Conservation (phyloP, 768 basidiomycete genomes). For the Boletellus ananas region DNA sequence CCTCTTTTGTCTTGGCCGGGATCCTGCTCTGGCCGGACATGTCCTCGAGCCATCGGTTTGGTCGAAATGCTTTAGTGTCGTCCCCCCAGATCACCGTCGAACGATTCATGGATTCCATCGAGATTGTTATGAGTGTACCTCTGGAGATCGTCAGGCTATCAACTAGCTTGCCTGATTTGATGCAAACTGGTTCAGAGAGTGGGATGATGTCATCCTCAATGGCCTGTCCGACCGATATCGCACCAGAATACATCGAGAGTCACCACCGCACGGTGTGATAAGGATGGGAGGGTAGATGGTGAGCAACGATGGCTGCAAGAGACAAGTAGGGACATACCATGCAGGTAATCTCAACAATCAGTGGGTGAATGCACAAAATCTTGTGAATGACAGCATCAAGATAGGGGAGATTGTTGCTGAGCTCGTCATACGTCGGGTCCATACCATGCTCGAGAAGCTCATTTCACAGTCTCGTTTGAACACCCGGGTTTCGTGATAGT, state of each 20-base stretch:
- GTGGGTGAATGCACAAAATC: slow-evolving; percentile 40
- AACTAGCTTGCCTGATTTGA: slow-evolving; percentile 36
- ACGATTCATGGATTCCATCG: slow-evolving; percentile 47
- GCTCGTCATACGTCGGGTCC: slow-evolving; percentile 54
- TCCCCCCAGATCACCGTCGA: slow-evolving; percentile 57
- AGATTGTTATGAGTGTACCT: slow-evolving; percentile 41
- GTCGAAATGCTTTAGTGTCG: slow-evolving; percentile 54
- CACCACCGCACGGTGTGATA: no score
- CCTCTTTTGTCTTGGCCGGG: slow-evolving; percentile 32
- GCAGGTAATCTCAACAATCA: slow-evolving; percentile 22
- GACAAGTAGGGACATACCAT: slow-evolving; percentile 5
- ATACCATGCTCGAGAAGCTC: slow-evolving; percentile 42
- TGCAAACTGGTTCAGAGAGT: slow-evolving; percentile 42
- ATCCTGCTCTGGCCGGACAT: slow-evolving; percentile 13
- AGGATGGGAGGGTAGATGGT: no score
- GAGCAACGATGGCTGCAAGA: neutral
- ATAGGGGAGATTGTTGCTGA: slow-evolving; percentile 47
- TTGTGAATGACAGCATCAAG: slow-evolving; percentile 50
- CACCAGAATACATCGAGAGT: no score
- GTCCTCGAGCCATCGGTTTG: slow-evolving; percentile 57
- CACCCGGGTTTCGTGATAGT: slow-evolving; percentile 40
- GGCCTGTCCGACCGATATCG: slow-evolving; percentile 22
- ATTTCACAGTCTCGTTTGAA: slow-evolving; percentile 46
- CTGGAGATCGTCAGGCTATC: slow-evolving; percentile 43
- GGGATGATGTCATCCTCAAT: slow-evolving; percentile 55